Conservation (phyloP, 2,329 filamentous ascomycete species). For the Rugonectria rugulosa region DNA sequence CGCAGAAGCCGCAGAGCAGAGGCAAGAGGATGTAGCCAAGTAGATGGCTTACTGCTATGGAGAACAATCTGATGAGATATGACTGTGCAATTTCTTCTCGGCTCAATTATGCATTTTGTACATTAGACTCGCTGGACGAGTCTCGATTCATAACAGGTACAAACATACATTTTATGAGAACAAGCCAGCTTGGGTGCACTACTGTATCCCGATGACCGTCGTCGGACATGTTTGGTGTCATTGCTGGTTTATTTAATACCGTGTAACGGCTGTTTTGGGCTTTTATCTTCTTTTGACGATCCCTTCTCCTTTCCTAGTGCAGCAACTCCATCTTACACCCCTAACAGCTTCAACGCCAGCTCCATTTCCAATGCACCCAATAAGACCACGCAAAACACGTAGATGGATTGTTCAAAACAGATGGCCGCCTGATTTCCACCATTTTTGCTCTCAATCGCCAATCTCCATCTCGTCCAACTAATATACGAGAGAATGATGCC, state of each 20-base stretch:
- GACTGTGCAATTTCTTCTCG: no score
- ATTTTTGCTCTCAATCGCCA: conserved; percentile 14
- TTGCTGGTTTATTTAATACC: conserved; percentile 30
- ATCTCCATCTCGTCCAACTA: no score
- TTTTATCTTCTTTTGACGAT: conserved; percentile 5
- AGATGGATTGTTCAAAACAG: conserved; percentile 7
- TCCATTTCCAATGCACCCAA: conserved; percentile 25
- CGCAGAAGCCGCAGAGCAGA: conserved; percentile 53
- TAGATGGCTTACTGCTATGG: conserved; percentile 5
- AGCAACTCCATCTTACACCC: conserved; percentile 15
- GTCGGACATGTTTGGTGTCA: conserved; percentile 10
- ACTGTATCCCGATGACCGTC: no score
- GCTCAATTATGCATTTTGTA: no score
- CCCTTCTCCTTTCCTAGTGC: conserved; percentile 22
- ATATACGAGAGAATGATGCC: conserved; percentile 9
- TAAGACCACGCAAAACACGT: conserved; percentile 12
- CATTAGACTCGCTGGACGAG: no score
- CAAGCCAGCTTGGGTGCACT: no score
- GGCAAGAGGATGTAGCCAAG: conserved; percentile 30
- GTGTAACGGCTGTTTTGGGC: conserved; percentile 27
- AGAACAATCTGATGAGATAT: no score
- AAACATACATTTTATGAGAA: background rate
- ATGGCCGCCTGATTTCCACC: conserved; percentile 11
- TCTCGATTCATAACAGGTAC: no score
- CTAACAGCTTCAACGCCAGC: no score